phyloP scores from a whole-genome alignment of 2,329 filamentous ascomycete genomes.

The Pestalotiopsis sp. region DNA sequence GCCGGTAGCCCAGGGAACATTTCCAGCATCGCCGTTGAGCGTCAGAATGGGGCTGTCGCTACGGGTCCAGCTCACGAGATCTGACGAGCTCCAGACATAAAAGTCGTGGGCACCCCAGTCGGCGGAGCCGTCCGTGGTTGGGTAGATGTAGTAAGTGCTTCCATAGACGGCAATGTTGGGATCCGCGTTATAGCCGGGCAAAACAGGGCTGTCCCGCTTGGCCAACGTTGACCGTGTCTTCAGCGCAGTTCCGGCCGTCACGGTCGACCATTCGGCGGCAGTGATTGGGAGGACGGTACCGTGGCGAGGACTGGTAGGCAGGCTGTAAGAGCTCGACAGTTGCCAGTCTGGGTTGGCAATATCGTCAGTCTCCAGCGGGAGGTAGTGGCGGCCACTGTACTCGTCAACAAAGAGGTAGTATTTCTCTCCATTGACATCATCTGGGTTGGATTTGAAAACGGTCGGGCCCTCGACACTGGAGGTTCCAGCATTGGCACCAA shows the following conservation, averaged over 20 bases:
- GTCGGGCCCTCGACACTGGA: conserved; percentile 54
- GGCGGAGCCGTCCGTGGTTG: conserved; percentile 47
- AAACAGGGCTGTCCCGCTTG: conserved; percentile 36
- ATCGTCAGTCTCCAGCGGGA: conserved; percentile 54
- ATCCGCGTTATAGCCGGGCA: conserved; percentile 45
- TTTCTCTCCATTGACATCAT: conserved; percentile 53
- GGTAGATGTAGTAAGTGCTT: conserved; percentile 49
- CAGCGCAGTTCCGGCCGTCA: conserved; percentile 27
- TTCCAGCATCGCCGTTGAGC: conserved; percentile 45
- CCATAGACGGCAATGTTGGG: conserved; percentile 49
- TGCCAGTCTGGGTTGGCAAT: conserved; percentile 52
- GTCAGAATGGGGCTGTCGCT: conserved; percentile 44
- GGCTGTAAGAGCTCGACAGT: conserved; percentile 45
- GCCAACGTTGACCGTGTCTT: background rate
- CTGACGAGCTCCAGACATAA: conserved; percentile 48
- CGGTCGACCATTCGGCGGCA: conserved; percentile 41
- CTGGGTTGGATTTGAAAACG: conserved; percentile 51
- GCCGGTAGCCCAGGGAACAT: conserved; percentile 67
- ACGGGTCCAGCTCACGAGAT: conserved; percentile 46
- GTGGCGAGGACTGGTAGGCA: conserved; percentile 54
- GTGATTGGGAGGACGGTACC: conserved; percentile 57
- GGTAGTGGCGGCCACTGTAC: conserved; percentile 53
- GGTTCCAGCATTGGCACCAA: conserved; percentile 52
- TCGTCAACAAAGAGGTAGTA: conserved; percentile 61
- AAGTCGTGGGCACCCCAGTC: conserved; percentile 51